These are phyloP conservation scores for Middelhovenomyces tepae DNA, from an alignment of 805 yeast species.

Conservation along the genomic window DNA sequence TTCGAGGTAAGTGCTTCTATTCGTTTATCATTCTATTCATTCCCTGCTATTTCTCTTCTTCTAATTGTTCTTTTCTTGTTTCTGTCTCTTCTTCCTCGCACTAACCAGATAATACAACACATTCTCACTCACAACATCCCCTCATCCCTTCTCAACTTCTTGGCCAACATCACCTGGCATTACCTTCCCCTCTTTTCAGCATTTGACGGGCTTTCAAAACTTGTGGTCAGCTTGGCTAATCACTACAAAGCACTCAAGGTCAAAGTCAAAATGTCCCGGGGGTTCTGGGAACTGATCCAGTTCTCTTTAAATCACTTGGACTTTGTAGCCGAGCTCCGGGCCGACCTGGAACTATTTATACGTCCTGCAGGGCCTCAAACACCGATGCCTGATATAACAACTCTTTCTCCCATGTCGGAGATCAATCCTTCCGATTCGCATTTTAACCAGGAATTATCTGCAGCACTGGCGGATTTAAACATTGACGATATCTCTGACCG, in stretches of 20 bases:
- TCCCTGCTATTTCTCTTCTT: no score
- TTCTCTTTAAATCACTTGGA: conserved; percentile 12
- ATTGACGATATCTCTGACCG: no score
- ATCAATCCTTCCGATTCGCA: neutral
- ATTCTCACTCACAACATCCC: no score
- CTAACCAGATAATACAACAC: no score
- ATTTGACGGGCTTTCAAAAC: conserved; percentile 14
- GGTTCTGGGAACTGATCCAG: conserved; percentile 18
- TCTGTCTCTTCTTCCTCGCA: no score
- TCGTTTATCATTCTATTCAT: no score
- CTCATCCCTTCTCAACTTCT: conserved; percentile 36
- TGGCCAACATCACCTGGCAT: conserved; percentile 21
- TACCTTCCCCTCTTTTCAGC: conserved; percentile 16
- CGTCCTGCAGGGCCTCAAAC: conserved; percentile 11
- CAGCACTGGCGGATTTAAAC: no score
- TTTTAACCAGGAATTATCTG: neutral
- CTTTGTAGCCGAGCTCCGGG: conserved; percentile 10
- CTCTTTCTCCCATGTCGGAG: conserved; percentile 22
- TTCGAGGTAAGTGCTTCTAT: no score
- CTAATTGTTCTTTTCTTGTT: no score
- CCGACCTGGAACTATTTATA: conserved; percentile 17
- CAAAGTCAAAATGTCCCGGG: conserved; percentile 16
- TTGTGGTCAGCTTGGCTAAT: conserved; percentile 14
- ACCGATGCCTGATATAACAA: conserved; percentile 14
- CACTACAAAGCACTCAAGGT: conserved; percentile 13